Evolutionary conservation across 257 asterid genomes (phyloP).

Genomic region (Asclepias syriaca): DNA sequence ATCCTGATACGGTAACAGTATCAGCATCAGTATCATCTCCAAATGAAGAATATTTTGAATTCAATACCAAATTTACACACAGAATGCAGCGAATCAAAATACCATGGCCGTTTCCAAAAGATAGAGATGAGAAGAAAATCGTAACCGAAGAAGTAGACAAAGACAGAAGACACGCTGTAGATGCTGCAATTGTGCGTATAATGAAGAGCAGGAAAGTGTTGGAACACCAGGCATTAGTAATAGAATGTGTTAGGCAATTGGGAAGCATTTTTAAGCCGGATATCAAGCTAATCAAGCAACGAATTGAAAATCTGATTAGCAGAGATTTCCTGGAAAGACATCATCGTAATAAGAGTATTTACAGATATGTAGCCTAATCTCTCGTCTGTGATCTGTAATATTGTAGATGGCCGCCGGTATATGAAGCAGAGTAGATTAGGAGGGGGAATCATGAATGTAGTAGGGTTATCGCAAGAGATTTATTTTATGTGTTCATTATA

Average conservation of each 20-base stretch:
- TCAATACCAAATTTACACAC: conserved; percentile 49
- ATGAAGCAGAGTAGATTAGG: too few species aligned
- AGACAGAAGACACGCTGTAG: conserved; percentile 44
- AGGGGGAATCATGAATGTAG: too few species aligned
- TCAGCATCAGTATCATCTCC: conserved; percentile 5
- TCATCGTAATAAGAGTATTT: conserved; percentile 30
- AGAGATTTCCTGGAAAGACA: conserved; percentile 55
- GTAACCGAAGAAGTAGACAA: conserved; percentile 49
- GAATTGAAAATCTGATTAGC: conserved; percentile 50
- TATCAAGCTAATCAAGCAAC: conserved; percentile 40
- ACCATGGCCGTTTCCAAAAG: conserved; percentile 39
- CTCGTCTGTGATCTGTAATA: neutral
- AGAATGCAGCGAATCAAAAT: conserved; percentile 56
- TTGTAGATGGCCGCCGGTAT: too few species aligned
- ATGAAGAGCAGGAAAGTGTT: conserved; percentile 54
- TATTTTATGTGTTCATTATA: too few species aligned
- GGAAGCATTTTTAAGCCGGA: conserved; percentile 53
- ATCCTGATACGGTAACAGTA: conserved; percentile 32
- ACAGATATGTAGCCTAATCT: conserved; percentile 39
- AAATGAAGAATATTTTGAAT: conserved; percentile 33
- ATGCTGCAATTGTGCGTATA: conserved; percentile 53
- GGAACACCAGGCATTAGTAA: conserved; percentile 41
- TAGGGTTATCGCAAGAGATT: too few species aligned
- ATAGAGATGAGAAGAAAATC: conserved; percentile 51
- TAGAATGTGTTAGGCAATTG: conserved; percentile 51